Base-by-base conservation (phyloP, 768 basidiomycete genomes). In the Mycena capillaripes region DNA sequence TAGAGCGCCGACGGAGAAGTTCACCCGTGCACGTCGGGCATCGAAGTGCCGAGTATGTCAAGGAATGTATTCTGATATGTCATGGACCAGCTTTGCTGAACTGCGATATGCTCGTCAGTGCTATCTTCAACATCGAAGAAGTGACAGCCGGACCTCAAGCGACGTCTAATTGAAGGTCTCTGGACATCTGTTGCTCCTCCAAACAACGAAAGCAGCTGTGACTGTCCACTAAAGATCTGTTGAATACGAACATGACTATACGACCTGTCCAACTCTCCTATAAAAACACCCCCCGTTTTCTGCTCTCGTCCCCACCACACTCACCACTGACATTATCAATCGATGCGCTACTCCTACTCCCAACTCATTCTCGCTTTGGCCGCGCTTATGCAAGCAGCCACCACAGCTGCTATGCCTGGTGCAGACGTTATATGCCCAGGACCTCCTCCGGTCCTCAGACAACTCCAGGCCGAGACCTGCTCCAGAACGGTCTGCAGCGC, bases 1-100 rank as follows among this genome's bases (percentile, higher is more conserved):
- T 48, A 46, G 60, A 61, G 60, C 60, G 60, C 60, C 60, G 60
- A 44, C 60, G 48, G 60, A 48, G 60, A 61, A 61, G 60, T 46
- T 46, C 60, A 61, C 60, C 48, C 42, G 60, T 34, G 60, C 60
- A 61, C 60, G 60, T 61, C 44, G 44, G 60, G 25, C 17, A 61
- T 61, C 32, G 30, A 29, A 61, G 60, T 44, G 60, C 32, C 48
- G 60, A 61, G 44, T 48, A 48, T 61, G 60, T 48, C 60, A 61
- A 61, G 42, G 60, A 61, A 61, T 61, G 60, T 61, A 61, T 61
- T 61, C 60, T 30, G 29, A 29, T 48, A 61, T 61, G 60, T 61
- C 60, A 61, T 61, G 46, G 44, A 61, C 60, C 44, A 48, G 44
- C 60, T 61, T 60, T 60, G 59, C 46, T 46, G 59, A 60, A 60